Evolutionary conservation across 345 rosid genomes (phyloP).

Genomic region (Populus pruinosa): DNA sequence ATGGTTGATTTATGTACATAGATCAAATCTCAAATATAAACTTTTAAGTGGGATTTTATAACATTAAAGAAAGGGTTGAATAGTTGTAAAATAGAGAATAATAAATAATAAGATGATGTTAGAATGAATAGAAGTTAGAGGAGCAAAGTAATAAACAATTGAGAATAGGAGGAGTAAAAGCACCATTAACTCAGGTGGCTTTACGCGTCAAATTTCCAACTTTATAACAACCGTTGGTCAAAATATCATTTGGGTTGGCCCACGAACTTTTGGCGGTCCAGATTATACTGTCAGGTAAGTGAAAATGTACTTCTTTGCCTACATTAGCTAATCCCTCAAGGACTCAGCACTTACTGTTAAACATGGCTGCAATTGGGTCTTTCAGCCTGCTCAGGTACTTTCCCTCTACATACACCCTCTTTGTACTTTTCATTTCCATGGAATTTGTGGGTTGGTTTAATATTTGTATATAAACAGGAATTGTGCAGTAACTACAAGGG

Average conservation of each 20-base stretch:
- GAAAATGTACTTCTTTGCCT: neutral
- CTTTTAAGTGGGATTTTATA: neutral
- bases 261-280: neutral
- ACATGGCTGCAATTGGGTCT: neutral
- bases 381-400: neutral
- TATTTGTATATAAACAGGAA: slow-evolving; percentile 33
- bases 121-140: neutral
- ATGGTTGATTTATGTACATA: too few relatives aligned
- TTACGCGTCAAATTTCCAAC: neutral
- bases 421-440: neutral
- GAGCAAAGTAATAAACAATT: neutral
- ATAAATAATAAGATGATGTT: neutral
- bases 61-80: neutral
- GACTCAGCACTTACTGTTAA: neutral
- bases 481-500: slow-evolving; percentile 28
- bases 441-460: neutral
- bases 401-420: neutral
- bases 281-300: neutral
- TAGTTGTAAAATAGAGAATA: neutral
- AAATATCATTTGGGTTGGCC: neutral
- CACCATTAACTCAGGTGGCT: neutral
- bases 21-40: too few relatives aligned
- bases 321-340: neutral
- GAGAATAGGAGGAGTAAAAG: neutral
- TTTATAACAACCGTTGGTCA: neutral